phyloP scores from a whole-genome alignment of 805 yeast genomes.

The Tetrapisispora taiwanensis region DNA sequence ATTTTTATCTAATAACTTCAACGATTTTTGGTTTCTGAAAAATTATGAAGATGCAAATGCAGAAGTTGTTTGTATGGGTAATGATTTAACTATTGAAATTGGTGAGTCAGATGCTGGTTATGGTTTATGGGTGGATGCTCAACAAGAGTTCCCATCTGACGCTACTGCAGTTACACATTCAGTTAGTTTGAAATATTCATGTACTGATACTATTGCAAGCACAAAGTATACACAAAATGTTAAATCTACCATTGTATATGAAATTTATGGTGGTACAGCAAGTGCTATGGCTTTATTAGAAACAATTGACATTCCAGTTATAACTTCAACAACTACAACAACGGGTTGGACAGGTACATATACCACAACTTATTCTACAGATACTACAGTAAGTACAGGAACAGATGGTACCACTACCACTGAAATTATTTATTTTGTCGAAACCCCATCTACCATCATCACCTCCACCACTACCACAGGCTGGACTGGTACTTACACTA shows the following conservation, averaged over 20 bases:
- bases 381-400: conserved; percentile 6
- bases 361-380: conserved; percentile 14
- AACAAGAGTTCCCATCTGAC: conserved; percentile 21
- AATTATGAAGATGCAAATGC: conserved; percentile 10
- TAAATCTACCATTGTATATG: conserved; percentile 7
- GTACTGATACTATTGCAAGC: conserved; percentile 21
- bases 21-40: conserved; percentile 29
- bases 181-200: conserved; percentile 14
- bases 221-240: conserved; percentile 15
- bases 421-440: conserved; percentile 10
- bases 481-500: conserved; percentile 12
- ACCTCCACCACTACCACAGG: conserved; percentile 7
- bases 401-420: conserved; percentile 6
- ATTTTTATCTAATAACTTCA: conserved; percentile 21
- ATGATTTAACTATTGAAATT: conserved; percentile 13
- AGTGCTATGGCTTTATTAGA: conserved; percentile 4
- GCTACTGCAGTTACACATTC: conserved; percentile 15
- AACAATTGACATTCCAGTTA: background rate
- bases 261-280: conserved; percentile 10
- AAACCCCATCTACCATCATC: conserved; percentile 6
- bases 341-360: conserved; percentile 12
- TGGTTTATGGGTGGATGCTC: conserved; percentile 26
- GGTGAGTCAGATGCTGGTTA: conserved; percentile 19
- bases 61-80: conserved; percentile 17
- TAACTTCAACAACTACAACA: conserved; percentile 5